A percentile compares a stretch with the other conserved stretches of the same genome.
Evolutionary conservation across 192 early-diverging fungal species (phyloP).

Genomic region (Podila epigama): DNA sequence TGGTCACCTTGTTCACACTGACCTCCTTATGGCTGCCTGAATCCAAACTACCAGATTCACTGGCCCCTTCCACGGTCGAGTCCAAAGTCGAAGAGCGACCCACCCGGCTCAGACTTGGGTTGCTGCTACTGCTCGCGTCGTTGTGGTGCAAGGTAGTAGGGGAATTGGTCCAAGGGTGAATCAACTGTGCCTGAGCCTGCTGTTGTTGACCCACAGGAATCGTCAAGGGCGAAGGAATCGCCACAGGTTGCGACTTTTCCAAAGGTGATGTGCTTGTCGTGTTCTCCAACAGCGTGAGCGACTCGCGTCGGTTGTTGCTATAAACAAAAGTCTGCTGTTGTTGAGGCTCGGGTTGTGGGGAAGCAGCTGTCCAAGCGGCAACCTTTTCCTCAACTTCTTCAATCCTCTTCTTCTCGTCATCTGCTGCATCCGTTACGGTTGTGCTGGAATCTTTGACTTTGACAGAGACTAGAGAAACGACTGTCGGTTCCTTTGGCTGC

Average conservation of each 20-base stretch:
- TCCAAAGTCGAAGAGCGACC: slow-evolving; percentile 24
- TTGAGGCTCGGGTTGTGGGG: too few relatives aligned
- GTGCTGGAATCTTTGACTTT: too few relatives aligned
- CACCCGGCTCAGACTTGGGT: slow-evolving; percentile 1
- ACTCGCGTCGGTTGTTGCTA: too few relatives aligned
- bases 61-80: slow-evolving; percentile 3
- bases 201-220: too few relatives aligned
- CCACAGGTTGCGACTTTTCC: background rate
- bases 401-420: too few relatives aligned
- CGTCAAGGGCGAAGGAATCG: background rate
- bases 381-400: too few relatives aligned
- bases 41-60: slow-evolving; percentile 17
- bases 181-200: background rate
- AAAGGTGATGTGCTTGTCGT: background rate
- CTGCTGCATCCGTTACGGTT: too few relatives aligned
- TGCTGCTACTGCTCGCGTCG: slow-evolving; percentile 8
- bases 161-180: slow-evolving; percentile 4
- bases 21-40: slow-evolving; percentile 14
- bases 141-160: slow-evolving; percentile 28
- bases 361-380: too few relatives aligned
- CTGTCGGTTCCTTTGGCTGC: too few relatives aligned
- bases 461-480: too few relatives aligned
- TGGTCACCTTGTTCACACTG: slow-evolving; percentile 3
- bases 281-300: background rate
- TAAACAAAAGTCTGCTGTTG: background rate